Evolutionary conservation across 441 rosid species (phyloP).

Genomic region (Syzygium malaccense): DNA sequence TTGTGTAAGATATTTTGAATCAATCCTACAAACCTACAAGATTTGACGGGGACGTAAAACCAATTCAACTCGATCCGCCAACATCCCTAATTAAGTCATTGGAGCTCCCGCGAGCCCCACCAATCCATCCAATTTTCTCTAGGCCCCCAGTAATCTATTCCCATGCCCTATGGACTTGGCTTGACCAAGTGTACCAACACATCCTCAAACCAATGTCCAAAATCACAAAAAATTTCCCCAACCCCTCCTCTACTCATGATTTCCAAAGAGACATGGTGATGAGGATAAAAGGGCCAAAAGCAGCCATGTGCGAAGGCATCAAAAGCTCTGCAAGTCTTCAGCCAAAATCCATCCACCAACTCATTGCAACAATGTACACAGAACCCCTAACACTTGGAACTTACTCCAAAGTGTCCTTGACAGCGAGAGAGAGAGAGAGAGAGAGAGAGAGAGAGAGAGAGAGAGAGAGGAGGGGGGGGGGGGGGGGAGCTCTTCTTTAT

Average conservation of each 20-base stretch:
- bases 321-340: background rate
- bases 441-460: background rate
- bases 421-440: background rate
- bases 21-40: background rate
- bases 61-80: background rate
- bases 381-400: background rate
- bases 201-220: background rate
- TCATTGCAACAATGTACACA: background rate
- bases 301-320: background rate
- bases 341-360: background rate
- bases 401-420: background rate
- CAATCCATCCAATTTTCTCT: background rate
- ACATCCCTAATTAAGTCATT: background rate
- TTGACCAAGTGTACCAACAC: no score
- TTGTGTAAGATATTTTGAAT: background rate
- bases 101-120: background rate
- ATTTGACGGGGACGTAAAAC: background rate
- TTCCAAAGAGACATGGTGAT: background rate
- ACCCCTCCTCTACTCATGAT: background rate
- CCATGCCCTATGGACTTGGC: background rate
- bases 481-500: no score
- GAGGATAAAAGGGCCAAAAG: background rate
- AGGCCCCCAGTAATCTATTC: background rate
- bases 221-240: background rate
- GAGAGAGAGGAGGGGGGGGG: background rate